These are phyloP conservation scores for Candida neerlandica DNA, from an alignment of 1,139 yeast species.

Conservation along the genomic window DNA sequence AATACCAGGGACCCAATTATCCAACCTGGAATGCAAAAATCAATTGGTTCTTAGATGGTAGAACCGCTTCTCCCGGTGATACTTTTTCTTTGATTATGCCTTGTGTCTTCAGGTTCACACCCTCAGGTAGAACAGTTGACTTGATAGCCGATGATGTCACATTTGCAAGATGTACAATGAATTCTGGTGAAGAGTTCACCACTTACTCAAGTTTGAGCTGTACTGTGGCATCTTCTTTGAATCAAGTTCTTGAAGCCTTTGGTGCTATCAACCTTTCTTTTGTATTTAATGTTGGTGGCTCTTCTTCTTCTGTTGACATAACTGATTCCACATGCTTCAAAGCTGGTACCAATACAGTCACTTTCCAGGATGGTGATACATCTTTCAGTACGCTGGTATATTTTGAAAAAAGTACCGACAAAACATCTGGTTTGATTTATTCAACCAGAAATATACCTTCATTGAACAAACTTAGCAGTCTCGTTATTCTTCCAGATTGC, in stretches of 20 bases:
- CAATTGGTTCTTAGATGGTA: constrained; percentile 26
- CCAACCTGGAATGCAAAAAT: constrained; percentile 29
- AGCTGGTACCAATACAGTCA: constrained; percentile 29
- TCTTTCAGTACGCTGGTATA: constrained; percentile 19
- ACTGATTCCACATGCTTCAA: constrained; percentile 22
- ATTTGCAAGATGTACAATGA: constrained; percentile 30
- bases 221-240: constrained; percentile 19
- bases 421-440: background rate
- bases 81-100: constrained; percentile 29
- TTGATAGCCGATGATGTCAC: constrained; percentile 26
- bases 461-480: constrained; percentile 13
- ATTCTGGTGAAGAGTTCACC: constrained; percentile 25
- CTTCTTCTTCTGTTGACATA: constrained; percentile 23
- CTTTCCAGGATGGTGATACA: constrained; percentile 32
- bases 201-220: constrained; percentile 28
- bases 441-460: constrained; percentile 9
- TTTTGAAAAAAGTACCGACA: constrained; percentile 13
- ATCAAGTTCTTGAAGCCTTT: constrained; percentile 3
- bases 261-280: constrained; percentile 27
- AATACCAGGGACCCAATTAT: constrained; percentile 14
- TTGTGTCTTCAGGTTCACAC: constrained; percentile 27
- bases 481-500: constrained; percentile 29
- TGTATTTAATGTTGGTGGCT: constrained; percentile 29
- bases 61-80: constrained; percentile 24
- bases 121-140: constrained; percentile 15